These are phyloP conservation scores for Trebouxia sp. DNA, from an alignment of 139 green algal species.

Conservation along the genomic window DNA sequence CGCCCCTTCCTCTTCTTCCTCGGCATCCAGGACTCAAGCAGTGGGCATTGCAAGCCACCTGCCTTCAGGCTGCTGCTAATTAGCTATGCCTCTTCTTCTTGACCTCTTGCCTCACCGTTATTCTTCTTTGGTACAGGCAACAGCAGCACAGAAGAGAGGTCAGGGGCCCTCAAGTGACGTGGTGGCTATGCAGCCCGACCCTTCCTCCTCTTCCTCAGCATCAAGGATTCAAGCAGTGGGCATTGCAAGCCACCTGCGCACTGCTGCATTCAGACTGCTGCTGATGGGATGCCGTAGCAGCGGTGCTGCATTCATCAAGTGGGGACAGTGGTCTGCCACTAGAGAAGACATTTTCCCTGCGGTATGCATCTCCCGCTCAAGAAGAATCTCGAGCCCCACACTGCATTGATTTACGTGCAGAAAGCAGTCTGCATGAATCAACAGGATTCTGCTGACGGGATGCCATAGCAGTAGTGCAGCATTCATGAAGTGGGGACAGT, in stretches of 20 bases:
- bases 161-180: not conserved
- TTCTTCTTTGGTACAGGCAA: constrained; percentile 16
- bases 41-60: no score
- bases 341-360: constrained; percentile 78
- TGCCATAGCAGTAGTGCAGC: constrained; percentile 65
- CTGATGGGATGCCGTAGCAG: constrained; percentile 50
- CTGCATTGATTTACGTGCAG: no score
- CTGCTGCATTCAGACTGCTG: constrained; percentile 59
- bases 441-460: constrained; percentile 58
- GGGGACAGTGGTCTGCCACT: constrained; percentile 87
- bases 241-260: constrained; percentile 34
- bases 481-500: constrained; percentile 90
- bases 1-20: not conserved
- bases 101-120: not conserved
- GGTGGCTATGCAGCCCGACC: not conserved
- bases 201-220: not conserved
- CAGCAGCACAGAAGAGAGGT: not conserved
- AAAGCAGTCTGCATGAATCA: no score
- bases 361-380: constrained; percentile 6
- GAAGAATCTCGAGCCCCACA: no score
- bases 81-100: no score
- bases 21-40: no score
- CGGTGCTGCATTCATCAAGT: constrained; percentile 88
- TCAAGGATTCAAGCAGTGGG: not conserved
- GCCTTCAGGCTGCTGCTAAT: no score